Conservation (phyloP, 2,329 filamentous ascomycete species). For the Aspergillus udagawae region DNA sequence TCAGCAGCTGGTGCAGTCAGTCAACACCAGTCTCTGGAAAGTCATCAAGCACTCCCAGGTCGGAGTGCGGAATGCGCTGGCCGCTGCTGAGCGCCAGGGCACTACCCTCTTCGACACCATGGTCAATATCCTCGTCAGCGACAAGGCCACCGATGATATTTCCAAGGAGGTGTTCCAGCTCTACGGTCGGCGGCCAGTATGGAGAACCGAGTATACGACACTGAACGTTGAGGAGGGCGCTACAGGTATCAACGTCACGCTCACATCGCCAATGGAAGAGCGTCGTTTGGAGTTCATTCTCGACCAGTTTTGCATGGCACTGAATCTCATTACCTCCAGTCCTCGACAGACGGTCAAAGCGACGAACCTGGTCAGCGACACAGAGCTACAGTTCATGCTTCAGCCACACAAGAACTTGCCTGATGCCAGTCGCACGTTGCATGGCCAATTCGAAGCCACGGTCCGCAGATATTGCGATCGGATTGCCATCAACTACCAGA, state of each 20-base stretch:
- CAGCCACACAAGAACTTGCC: not conserved
- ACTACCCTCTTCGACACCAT: slow-evolving; percentile 3
- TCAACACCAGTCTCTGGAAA: not conserved
- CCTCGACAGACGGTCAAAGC: not conserved
- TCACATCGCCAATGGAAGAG: not conserved
- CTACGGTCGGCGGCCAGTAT: not conserved
- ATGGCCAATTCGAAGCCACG: not conserved
- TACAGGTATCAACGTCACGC: not conserved
- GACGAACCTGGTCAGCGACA: not conserved
- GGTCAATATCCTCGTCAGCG: slow-evolving; percentile 3
- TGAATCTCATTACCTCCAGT: not conserved
- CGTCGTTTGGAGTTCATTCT: not conserved
- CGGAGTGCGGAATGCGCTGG: not conserved
- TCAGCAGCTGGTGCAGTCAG: not conserved
- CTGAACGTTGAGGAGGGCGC: not conserved
- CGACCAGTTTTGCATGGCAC: not conserved
- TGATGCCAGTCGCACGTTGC: not conserved
- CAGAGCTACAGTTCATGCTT: not conserved
- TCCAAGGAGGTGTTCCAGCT: slow-evolving; percentile 3
- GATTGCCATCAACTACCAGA: not conserved
- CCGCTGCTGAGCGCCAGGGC: not conserved
- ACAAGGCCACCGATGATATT: not conserved
- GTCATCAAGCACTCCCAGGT: not conserved
- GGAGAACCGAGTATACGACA: slow-evolving; percentile 2
- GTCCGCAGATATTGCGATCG: not conserved